phyloP scores from a whole-genome alignment of 768 basidiomycete species.

The Calocybe cyanea region DNA sequence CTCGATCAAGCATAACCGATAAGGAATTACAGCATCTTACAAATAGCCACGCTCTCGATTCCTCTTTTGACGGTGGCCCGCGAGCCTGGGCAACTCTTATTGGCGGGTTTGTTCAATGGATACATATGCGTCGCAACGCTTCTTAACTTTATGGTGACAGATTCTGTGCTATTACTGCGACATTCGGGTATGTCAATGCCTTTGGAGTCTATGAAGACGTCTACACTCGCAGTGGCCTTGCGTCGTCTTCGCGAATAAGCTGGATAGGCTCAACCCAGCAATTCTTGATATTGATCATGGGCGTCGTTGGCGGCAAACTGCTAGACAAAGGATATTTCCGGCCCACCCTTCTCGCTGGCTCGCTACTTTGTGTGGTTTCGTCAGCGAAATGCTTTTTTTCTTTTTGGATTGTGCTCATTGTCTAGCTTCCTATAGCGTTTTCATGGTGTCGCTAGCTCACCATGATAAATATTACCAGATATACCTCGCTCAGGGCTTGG shows the following conservation, averaged over 20 bases:
- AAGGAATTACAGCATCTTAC: no score
- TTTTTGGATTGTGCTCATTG: not conserved
- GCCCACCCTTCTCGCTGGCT: slow-evolving; percentile 19
- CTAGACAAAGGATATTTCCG: slow-evolving; percentile 35
- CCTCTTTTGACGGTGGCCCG: not conserved
- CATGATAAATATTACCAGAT: slow-evolving; percentile 33
- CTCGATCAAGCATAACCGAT: no score
- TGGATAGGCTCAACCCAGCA: slow-evolving; percentile 35
- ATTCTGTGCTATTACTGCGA: slow-evolving; percentile 3
- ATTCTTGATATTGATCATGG: slow-evolving; percentile 24
- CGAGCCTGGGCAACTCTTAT: not conserved
- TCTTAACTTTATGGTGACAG: not conserved
- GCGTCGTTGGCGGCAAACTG: slow-evolving; percentile 26
- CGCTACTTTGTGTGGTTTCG: slow-evolving; percentile 25
- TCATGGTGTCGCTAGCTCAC: slow-evolving; percentile 27
- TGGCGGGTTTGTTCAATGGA: not conserved
- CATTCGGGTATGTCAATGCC: slow-evolving; percentile 22
- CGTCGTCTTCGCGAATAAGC: slow-evolving; percentile 22
- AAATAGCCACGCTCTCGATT: no score
- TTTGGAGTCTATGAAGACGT: slow-evolving; percentile 28
- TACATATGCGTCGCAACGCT: not conserved
- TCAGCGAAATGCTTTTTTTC: slow-evolving; percentile 9
- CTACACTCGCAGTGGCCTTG: slow-evolving; percentile 16
- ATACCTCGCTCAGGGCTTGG: slow-evolving; percentile 40
- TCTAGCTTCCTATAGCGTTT: slow-evolving; percentile 12